A percentile compares a stretch with the other conserved stretches of the same genome.
phyloP scores from a whole-genome alignment of 371 early-diverging fungal species.

The Mucor piriformis region DNA sequence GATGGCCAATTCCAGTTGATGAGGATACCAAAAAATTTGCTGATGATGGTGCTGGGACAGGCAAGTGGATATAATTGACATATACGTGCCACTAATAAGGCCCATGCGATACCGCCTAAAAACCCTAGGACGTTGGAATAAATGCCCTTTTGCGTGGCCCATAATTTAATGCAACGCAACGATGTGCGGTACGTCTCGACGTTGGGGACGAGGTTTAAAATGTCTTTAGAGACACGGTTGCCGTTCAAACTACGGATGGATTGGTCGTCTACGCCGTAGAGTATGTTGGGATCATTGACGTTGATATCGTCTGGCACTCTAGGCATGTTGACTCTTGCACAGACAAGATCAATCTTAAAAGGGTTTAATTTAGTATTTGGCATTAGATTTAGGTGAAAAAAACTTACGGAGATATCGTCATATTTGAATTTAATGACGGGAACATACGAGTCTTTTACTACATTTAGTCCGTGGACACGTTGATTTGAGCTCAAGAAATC shows the following conservation, averaged over 20 bases:
- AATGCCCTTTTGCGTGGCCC: conserved; percentile 84
- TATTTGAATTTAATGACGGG: conserved; percentile 87
- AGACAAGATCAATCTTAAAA: conserved; percentile 82
- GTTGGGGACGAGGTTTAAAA: conserved; percentile 83
- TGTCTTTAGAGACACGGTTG: conserved; percentile 88
- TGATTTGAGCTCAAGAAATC: background rate
- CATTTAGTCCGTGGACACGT: background rate
- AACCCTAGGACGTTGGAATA: conserved; percentile 93
- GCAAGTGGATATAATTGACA: conserved; percentile 93
- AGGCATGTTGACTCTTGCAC: conserved; percentile 71
- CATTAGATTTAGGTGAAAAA: background rate
- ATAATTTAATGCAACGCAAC: conserved; percentile 88
- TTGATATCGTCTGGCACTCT: conserved; percentile 71
- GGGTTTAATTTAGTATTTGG: background rate
- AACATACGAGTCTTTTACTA: conserved; percentile 82
- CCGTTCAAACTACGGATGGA: conserved; percentile 86
- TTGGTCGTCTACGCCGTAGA: conserved; percentile 77
- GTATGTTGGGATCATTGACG: conserved; percentile 68
- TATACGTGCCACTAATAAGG: conserved; percentile 85
- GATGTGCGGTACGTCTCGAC: conserved; percentile 77
- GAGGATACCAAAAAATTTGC: conserved; percentile 81
- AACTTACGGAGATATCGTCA: conserved; percentile 61
- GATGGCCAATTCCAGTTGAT: conserved; percentile 72
- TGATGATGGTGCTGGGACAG: conserved; percentile 70
- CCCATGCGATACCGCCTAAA: conserved; percentile 95